A percentile compares a stretch with the other conserved stretches of the same genome.
These are phyloP conservation scores for Didymella pomorum DNA, from an alignment of 2,329 filamentous ascomycete genomes.

Conservation along the genomic window DNA sequence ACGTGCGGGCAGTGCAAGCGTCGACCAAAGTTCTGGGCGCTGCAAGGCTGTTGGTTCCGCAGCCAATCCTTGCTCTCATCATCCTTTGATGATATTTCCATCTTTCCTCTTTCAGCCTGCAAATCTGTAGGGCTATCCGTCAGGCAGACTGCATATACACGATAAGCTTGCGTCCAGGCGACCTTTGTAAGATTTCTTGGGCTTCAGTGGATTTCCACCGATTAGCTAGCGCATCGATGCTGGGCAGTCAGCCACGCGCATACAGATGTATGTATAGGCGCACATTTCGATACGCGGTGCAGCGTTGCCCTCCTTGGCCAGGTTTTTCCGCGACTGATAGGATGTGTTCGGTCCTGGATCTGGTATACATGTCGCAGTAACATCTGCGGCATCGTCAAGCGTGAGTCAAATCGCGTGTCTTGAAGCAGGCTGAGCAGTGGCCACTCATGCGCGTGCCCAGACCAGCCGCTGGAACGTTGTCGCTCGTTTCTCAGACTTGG, in stretches of 20 bases:
- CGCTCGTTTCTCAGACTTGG: no score
- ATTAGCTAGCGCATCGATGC: background rate
- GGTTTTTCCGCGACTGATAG: background rate
- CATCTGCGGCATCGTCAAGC: background rate
- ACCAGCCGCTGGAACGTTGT: background rate
- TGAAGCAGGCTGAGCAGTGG: background rate
- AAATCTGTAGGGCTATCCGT: background rate
- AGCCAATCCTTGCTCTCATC: background rate
- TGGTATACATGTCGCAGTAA: background rate
- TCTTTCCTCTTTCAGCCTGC: background rate
- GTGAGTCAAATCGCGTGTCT: background rate
- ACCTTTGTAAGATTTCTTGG: background rate
- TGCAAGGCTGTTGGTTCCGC: background rate
- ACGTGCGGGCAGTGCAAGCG: background rate
- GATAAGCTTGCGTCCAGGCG: background rate
- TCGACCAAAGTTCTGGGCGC: background rate
- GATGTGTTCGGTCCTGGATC: no score
- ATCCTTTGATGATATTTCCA: background rate
- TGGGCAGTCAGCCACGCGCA: background rate
- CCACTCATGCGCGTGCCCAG: background rate
- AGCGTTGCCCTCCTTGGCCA: background rate
- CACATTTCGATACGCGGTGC: background rate
- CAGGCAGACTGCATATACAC: background rate
- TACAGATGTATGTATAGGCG: background rate
- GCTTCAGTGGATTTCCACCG: background rate